phyloP scores from a whole-genome alignment of 768 basidiomycete species.

The Russula dissimulans region DNA sequence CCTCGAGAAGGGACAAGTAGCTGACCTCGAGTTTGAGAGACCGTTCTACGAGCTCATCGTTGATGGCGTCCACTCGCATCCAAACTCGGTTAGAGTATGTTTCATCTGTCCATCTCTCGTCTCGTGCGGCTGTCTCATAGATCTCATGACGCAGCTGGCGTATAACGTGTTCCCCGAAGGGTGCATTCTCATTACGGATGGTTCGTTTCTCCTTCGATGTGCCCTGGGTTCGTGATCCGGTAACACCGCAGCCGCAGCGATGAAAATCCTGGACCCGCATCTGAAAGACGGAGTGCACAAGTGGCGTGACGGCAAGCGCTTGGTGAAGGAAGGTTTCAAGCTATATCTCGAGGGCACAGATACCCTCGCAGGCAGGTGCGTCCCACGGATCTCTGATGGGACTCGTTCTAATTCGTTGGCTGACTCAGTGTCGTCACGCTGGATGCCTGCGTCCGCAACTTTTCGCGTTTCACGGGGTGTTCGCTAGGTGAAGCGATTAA shows the following conservation, averaged over 20 bases:
- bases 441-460: constrained; percentile 80
- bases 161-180: constrained; percentile 78
- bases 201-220: constrained; percentile 32
- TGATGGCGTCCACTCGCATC: constrained; percentile 86
- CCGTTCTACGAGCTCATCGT: constrained; percentile 88
- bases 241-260: constrained; percentile 37
- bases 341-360: constrained; percentile 78
- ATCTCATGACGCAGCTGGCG: constrained; percentile 45
- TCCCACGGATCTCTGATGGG: constrained; percentile 11
- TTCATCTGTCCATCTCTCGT: background rate
- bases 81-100: constrained; percentile 77
- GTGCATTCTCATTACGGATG: constrained; percentile 85
- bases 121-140: background rate
- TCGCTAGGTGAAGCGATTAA: constrained; percentile 76
- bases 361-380: constrained; percentile 80
- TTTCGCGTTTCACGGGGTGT: constrained; percentile 75
- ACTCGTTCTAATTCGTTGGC: background rate
- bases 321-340: constrained; percentile 73
- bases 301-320: constrained; percentile 77
- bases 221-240: background rate
- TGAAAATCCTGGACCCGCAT: constrained; percentile 80
- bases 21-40: constrained; percentile 43
- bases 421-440: constrained; percentile 61
- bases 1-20: constrained; percentile 41
- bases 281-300: constrained; percentile 77